A percentile compares a stretch with the other conserved stretches of the same genome.
Conservation (phyloP, 257 asterid genomes). For the Solanum corneliomulleri region DNA sequence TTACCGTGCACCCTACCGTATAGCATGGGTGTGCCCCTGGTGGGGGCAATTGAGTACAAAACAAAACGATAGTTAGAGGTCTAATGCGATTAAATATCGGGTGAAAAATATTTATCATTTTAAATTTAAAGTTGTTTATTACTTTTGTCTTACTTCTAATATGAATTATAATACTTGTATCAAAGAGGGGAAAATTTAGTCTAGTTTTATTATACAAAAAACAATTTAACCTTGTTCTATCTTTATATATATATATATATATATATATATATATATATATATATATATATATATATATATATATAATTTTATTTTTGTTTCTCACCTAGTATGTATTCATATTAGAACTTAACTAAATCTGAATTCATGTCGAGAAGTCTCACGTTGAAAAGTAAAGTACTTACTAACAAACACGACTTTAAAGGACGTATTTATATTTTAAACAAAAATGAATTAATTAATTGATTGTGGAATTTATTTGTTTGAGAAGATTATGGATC, state of each 20-base stretch:
- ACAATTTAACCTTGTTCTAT: not conserved
- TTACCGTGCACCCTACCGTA: too few species aligned
- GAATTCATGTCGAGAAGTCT: too few species aligned
- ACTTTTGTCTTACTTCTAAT: not conserved
- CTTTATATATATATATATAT: too few species aligned
- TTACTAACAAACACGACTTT: too few species aligned
- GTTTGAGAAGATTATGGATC: not conserved
- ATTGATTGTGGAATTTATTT: not conserved
- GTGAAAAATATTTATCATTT: not conserved
- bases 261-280: too few species aligned
- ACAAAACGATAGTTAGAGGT: too few species aligned
- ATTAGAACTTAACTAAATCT: too few species aligned
- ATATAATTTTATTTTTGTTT: too few species aligned
- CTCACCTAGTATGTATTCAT: too few species aligned
- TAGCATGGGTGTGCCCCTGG: not conserved
- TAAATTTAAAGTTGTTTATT: not conserved
- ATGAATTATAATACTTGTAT: too few species aligned
- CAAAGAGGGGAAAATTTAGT: not conserved
- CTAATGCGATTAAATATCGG: not conserved
- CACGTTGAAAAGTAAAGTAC: accelerated
- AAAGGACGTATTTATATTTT: too few species aligned
- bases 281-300: too few species aligned
- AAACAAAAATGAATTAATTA: not conserved
- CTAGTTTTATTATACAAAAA: not conserved
- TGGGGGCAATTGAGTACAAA: not conserved